Percentiles rank a stretch among this genome's conserved stretches.
Conservation (phyloP, 2,329 filamentous ascomycete species). For the Colletotrichum brevisporum region DNA sequence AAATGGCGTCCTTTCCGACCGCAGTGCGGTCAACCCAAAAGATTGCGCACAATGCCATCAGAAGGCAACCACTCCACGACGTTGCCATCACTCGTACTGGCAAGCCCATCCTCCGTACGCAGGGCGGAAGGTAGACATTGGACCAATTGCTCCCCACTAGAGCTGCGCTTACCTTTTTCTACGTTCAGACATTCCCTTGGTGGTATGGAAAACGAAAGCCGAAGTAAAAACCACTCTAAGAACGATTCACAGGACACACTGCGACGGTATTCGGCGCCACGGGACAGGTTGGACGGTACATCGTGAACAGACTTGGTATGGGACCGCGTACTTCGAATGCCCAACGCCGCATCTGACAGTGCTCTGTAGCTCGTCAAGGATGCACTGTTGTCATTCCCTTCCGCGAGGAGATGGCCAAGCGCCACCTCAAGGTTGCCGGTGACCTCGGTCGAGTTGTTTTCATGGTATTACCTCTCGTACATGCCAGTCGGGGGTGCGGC, state of each 20-base stretch:
- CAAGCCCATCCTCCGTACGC: slow-evolving; percentile 90
- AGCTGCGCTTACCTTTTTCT: slow-evolving; percentile 8
- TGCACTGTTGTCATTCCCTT: slow-evolving; percentile 94
- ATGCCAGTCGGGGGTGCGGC: not conserved
- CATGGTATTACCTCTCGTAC: slow-evolving; percentile 66
- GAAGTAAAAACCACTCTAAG: slow-evolving; percentile 33
- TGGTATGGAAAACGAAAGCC: slow-evolving; percentile 68
- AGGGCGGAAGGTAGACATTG: slow-evolving; percentile 85
- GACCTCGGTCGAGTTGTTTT: slow-evolving; percentile 93
- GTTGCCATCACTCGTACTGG: slow-evolving; percentile 94
- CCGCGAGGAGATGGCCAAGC: slow-evolving; percentile 97
- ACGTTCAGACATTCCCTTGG: slow-evolving; percentile 81
- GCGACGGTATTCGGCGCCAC: slow-evolving; percentile 98
- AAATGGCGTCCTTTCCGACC: slow-evolving; percentile 70
- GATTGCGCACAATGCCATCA: slow-evolving; percentile 61
- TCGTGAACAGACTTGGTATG: slow-evolving; percentile 91
- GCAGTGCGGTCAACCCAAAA: slow-evolving; percentile 68
- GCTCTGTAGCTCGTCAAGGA: slow-evolving; percentile 82
- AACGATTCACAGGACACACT: slow-evolving; percentile 79
- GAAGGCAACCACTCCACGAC: slow-evolving; percentile 77
- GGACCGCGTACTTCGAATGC: slow-evolving; percentile 41
- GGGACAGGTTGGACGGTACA: slow-evolving; percentile 95
- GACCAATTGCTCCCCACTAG: slow-evolving; percentile 12
- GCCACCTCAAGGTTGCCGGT: slow-evolving; percentile 95
- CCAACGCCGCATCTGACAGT: slow-evolving; percentile 3